Conservation (phyloP, 78 protist species). For the Polysphondylium violaceum region DNA sequence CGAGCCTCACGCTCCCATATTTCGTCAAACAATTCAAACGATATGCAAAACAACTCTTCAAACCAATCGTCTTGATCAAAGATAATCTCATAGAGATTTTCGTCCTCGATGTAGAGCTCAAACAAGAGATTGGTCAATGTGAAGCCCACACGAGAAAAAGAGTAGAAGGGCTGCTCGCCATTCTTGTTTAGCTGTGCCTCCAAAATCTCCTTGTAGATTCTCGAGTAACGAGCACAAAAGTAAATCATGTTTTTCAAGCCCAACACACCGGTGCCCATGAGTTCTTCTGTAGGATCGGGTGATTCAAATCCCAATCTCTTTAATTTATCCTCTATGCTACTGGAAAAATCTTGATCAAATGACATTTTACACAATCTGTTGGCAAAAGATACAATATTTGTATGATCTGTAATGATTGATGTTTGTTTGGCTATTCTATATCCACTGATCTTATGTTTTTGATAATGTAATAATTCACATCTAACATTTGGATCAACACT, state of each 20-base stretch:
- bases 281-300: neutral
- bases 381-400: constrained; percentile 19
- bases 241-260: constrained; percentile 62
- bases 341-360: constrained; percentile 6
- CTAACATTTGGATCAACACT: constrained; percentile 59
- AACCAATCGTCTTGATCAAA: constrained; percentile 81
- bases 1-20: constrained; percentile 68
- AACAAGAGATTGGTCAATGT: constrained; percentile 45
- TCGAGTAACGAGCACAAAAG: constrained; percentile 68
- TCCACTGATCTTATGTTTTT: constrained; percentile 43
- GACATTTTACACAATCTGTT: constrained; percentile 67
- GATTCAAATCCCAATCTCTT: constrained; percentile 40
- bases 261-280: constrained; percentile 38
- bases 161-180: constrained; percentile 21
- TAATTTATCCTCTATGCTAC: neutral
- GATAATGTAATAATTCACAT: constrained; percentile 69
- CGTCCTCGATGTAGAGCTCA: constrained; percentile 74
- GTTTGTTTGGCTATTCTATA: constrained; percentile 41
- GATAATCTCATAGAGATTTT: constrained; percentile 67
- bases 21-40: constrained; percentile 74
- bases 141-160: constrained; percentile 52
- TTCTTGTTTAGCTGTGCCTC: constrained; percentile 12
- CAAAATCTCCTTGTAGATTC: constrained; percentile 63
- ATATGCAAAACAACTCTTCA: constrained; percentile 73
- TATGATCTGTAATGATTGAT: constrained; percentile 1